phyloP scores from a whole-genome alignment of 257 asterid species.

The Oldenlandia corymbosa region DNA sequence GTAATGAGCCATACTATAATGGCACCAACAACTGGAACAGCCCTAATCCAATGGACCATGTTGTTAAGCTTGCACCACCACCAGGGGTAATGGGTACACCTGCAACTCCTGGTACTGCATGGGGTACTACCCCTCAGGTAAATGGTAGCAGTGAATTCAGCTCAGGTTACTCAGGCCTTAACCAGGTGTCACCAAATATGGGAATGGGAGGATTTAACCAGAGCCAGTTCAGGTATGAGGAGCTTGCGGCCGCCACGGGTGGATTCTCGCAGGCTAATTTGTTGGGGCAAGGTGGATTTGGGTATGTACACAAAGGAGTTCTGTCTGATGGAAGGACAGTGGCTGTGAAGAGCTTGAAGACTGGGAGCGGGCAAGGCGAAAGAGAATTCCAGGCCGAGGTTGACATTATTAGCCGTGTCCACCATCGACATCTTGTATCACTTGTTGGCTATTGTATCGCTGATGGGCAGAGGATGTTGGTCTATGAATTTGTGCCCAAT shows the following conservation, averaged over 20 bases:
- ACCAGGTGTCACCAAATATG: conserved; percentile 21
- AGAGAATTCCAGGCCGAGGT: conserved; percentile 96
- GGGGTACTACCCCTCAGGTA: conserved; percentile 26
- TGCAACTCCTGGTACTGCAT: conserved; percentile 12
- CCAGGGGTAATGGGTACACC: conserved; percentile 25
- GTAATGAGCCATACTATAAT: conserved; percentile 23
- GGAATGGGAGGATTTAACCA: conserved; percentile 37
- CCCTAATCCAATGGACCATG: conserved; percentile 25
- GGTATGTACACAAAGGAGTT: conserved; percentile 77
- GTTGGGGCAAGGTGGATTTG: conserved; percentile 91
- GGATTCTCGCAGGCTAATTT: conserved; percentile 64
- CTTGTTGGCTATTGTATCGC: conserved; percentile 91
- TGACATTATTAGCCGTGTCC: conserved; percentile 90
- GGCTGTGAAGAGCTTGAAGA: conserved; percentile 80
- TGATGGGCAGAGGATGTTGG: conserved; percentile 61
- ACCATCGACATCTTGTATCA: conserved; percentile 90
- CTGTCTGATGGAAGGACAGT: conserved; percentile 48
- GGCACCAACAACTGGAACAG: conserved; percentile 18
- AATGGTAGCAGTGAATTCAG: conserved; percentile 38
- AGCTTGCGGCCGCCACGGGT: conserved; percentile 53
- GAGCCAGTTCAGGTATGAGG: conserved; percentile 58
- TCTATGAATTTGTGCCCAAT: conserved; percentile 74
- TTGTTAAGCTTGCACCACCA: conserved; percentile 25
- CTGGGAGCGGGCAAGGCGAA: conserved; percentile 94
- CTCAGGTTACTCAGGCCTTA: conserved; percentile 31